phyloP scores from a whole-genome alignment of 2,329 filamentous ascomycete genomes.

The Catunica adiposa region DNA sequence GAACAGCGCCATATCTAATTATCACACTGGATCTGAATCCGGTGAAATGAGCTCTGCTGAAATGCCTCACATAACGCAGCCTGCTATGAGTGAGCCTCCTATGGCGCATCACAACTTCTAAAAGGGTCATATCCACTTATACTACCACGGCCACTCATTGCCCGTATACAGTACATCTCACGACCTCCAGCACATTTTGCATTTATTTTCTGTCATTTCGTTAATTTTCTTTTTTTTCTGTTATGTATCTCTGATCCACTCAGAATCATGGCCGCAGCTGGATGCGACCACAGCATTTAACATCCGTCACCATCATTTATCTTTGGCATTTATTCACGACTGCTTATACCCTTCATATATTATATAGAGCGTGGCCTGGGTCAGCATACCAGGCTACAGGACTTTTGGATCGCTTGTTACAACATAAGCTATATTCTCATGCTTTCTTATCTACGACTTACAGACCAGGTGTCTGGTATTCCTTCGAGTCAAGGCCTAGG shows the following conservation, averaged over 20 bases:
- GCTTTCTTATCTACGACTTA: not conserved
- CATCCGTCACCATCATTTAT: too few species aligned
- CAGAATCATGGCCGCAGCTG: not conserved
- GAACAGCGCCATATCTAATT: not conserved
- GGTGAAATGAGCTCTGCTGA: not conserved
- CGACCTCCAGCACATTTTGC: not conserved
- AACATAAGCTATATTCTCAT: not conserved
- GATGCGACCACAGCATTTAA: not conserved
- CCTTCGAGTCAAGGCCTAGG: too few species aligned
- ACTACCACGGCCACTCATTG: not conserved
- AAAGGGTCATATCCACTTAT: not conserved
- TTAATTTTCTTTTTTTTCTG: not conserved
- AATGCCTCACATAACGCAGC: not conserved
- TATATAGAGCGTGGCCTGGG: not conserved
- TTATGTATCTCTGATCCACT: too few species aligned
- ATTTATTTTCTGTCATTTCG: conserved; percentile 3
- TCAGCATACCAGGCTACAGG: not conserved
- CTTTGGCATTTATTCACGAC: not conserved
- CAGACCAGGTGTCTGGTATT: too few species aligned
- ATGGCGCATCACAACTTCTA: conserved; percentile 2
- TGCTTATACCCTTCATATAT: not conserved
- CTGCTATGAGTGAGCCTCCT: not conserved
- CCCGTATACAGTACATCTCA: not conserved
- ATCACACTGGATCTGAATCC: not conserved
- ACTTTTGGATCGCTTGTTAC: not conserved